phyloP scores from a whole-genome alignment of 148 eudicot species.

The Camellia granthamiana region DNA sequence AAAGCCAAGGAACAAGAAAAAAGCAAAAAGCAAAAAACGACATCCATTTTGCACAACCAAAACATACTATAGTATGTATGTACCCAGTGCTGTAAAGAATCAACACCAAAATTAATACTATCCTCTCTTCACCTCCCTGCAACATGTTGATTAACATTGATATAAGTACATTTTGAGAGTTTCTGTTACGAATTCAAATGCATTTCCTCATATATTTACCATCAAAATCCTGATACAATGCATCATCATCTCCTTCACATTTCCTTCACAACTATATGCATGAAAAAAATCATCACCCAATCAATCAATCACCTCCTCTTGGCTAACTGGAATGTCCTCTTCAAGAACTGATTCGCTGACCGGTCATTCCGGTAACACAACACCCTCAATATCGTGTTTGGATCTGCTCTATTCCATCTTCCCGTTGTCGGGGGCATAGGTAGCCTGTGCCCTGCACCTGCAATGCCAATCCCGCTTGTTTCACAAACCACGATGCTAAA shows the following conservation, averaged over 20 bases:
- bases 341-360: slow-evolving; percentile 65
- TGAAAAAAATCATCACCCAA: too few species aligned
- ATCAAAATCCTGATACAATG: not conserved
- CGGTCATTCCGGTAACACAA: slow-evolving; percentile 76
- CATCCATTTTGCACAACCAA: not conserved
- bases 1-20: too few species aligned
- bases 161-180: not conserved
- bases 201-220: not conserved
- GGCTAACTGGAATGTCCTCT: slow-evolving; percentile 79
- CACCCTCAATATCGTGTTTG: slow-evolving; percentile 85
- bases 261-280: too few species aligned
- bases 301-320: slow-evolving; percentile 50
- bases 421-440: slow-evolving; percentile 91
- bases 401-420: slow-evolving; percentile 74
- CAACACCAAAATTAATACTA: not conserved
- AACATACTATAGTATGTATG: not conserved
- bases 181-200: not conserved
- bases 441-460: slow-evolving; percentile 50
- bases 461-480: slow-evolving; percentile 61
- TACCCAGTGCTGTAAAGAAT: not conserved
- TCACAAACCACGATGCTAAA: slow-evolving; percentile 65
- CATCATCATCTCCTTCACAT: not conserved
- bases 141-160: not conserved
- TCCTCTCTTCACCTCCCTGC: not conserved
- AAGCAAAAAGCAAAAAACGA: too few species aligned